phyloP scores from a whole-genome alignment of 192 early-diverging fungal genomes.

The Umbelopsis vinacea region DNA sequence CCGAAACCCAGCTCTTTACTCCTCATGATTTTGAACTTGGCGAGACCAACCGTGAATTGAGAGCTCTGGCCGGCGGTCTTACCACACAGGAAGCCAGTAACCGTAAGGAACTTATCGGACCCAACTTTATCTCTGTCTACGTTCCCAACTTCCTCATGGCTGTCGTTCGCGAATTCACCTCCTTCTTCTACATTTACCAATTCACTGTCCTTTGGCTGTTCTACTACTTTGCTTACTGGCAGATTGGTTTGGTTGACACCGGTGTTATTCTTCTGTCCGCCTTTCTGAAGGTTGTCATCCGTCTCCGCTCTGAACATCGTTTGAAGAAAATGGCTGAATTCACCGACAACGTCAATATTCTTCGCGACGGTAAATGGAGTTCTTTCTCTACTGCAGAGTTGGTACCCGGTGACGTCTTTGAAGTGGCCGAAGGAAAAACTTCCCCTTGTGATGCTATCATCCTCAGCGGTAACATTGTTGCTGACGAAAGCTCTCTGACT shows the following conservation, averaged over 20 bases:
- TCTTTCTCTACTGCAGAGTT: constrained; percentile 53
- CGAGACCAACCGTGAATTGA: constrained; percentile 46
- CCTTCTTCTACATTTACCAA: constrained; percentile 65
- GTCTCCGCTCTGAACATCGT: constrained; percentile 54
- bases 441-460: constrained; percentile 56
- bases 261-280: constrained; percentile 55
- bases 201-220: constrained; percentile 55
- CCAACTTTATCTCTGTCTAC: constrained; percentile 71
- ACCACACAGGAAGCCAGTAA: constrained; percentile 50
- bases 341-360: constrained; percentile 49
- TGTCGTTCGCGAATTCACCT: constrained; percentile 59
- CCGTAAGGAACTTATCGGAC: constrained; percentile 64
- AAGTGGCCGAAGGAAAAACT: constrained; percentile 51
- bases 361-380: constrained; percentile 62
- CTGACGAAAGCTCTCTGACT: constrained; percentile 71
- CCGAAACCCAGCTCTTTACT: constrained; percentile 53
- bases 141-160: constrained; percentile 61
- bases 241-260: constrained; percentile 59
- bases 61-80: constrained; percentile 50
- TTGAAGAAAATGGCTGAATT: constrained; percentile 68
- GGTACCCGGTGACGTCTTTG: constrained; percentile 77
- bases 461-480: constrained; percentile 61
- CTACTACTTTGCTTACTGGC: constrained; percentile 59
- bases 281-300: constrained; percentile 55
- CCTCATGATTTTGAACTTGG: constrained; percentile 64